phyloP scores from a whole-genome alignment of 1,284 basidiomycete genomes.

The Papiliotrema nemorosa region DNA sequence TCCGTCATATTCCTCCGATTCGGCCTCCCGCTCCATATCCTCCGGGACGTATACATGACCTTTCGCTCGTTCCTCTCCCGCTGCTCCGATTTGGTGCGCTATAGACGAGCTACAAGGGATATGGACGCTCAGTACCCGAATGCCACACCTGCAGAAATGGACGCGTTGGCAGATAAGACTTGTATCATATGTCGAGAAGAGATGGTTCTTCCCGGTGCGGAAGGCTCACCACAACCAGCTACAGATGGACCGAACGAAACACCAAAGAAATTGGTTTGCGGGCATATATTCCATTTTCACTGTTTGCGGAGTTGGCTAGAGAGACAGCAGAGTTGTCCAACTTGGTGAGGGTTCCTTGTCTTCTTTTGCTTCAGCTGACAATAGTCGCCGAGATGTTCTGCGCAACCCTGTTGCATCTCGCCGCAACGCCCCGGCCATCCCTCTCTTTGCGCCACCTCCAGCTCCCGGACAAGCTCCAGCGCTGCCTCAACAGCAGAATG shows the following conservation, averaged over 20 bases:
- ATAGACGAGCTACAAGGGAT: slow-evolving; percentile 88
- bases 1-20: slow-evolving; percentile 87
- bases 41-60: slow-evolving; percentile 94
- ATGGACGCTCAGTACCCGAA: slow-evolving; percentile 97
- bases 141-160: slow-evolving; percentile 82
- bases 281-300: slow-evolving; percentile 97
- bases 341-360: slow-evolving; percentile 65
- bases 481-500: slow-evolving; percentile 1
- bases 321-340: slow-evolving; percentile 86
- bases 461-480: slow-evolving; percentile 8
- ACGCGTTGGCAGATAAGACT: slow-evolving; percentile 75
- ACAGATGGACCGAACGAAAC: slow-evolving; percentile 76
- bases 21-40: slow-evolving; percentile 93
- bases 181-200: slow-evolving; percentile 99
- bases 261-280: slow-evolving; percentile 93
- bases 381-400: slow-evolving; percentile 79
- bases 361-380: not conserved
- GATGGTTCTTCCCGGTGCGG: slow-evolving; percentile 58
- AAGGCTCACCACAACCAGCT: not conserved
- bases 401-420: slow-evolving; percentile 33
- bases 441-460: slow-evolving; percentile 7
- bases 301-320: slow-evolving; percentile 97
- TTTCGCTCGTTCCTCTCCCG: slow-evolving; percentile 84
- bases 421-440: slow-evolving; percentile 8
- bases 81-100: slow-evolving; percentile 81